Conservation (phyloP, 2,329 filamentous ascomycete genomes). For the Hypoxylon sp. region DNA sequence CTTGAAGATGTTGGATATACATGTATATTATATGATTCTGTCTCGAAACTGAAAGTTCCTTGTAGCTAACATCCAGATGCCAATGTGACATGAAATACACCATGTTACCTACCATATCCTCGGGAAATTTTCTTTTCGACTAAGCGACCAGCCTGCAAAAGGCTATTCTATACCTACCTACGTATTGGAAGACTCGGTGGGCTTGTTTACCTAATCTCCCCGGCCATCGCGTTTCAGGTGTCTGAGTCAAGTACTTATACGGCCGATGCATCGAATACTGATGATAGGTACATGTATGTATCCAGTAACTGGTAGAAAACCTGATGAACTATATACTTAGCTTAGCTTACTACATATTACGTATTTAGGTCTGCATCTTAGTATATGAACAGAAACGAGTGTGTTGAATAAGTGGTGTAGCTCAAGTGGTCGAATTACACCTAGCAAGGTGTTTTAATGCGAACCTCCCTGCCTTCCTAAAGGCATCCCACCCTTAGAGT, state of each 20-base stretch:
- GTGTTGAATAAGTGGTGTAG: background rate
- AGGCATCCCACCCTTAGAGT: background rate
- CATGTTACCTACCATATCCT: conserved; percentile 7
- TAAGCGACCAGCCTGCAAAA: background rate
- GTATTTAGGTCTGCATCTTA: background rate
- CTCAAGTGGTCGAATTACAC: background rate
- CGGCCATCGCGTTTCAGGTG: conserved; percentile 5
- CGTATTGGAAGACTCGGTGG: background rate
- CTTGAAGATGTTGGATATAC: conserved; percentile 2
- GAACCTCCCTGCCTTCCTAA: background rate
- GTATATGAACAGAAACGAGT: background rate
- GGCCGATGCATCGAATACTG: conserved; percentile 5
- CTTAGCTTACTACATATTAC: conserved; percentile 12
- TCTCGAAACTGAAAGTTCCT: background rate
- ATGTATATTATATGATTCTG: background rate
- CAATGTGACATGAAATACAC: conserved; percentile 19
- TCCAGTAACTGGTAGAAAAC: conserved; percentile 9
- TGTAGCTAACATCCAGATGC: background rate
- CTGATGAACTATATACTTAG: conserved; percentile 5
- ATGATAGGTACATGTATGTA: background rate
- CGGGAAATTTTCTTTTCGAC: conserved; percentile 4
- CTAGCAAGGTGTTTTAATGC: conserved; percentile 6
- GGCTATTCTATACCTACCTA: background rate
- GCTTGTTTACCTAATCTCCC: background rate
- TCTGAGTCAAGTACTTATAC: background rate